Conservation (phyloP, 805 yeast species). For the Yarrowia porcina region DNA sequence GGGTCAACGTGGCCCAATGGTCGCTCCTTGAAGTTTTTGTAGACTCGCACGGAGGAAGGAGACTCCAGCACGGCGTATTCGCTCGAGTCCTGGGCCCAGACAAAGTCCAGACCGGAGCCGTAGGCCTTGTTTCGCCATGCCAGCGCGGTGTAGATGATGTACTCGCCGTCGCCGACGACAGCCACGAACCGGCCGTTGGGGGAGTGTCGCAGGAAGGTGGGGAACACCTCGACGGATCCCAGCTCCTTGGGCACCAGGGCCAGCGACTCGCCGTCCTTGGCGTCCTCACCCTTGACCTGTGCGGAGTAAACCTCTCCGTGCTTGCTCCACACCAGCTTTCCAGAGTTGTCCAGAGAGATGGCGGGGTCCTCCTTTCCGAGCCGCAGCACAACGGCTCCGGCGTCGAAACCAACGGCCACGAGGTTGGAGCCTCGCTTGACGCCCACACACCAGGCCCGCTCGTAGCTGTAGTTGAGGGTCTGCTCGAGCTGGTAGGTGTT, state of each 20-base stretch:
- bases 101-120: constrained; percentile 87
- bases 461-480: constrained; percentile 84
- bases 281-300: constrained; percentile 67
- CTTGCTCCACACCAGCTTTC: constrained; percentile 87
- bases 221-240: constrained; percentile 92
- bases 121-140: constrained; percentile 97
- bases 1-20: constrained; percentile 59
- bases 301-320: constrained; percentile 86
- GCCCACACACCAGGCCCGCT: constrained; percentile 95
- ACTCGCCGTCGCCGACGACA: constrained; percentile 97
- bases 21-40: constrained; percentile 81
- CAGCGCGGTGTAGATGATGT: constrained; percentile 89
- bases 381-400: constrained; percentile 84
- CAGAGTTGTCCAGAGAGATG: constrained; percentile 87
- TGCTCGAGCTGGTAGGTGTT: constrained; percentile 91
- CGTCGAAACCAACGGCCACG: constrained; percentile 90
- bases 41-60: constrained; percentile 60
- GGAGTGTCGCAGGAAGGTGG: constrained; percentile 81
- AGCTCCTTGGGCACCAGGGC: constrained; percentile 81
- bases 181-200: constrained; percentile 97
- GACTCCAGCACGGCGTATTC: constrained; percentile 79
- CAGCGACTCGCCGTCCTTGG: constrained; percentile 77
- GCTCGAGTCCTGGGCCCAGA: constrained; percentile 91
- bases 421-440: constrained; percentile 70
- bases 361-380: constrained; percentile 94